phyloP scores from a whole-genome alignment of 2,329 filamentous ascomycete species.

The Penicillium rolfsii region DNA sequence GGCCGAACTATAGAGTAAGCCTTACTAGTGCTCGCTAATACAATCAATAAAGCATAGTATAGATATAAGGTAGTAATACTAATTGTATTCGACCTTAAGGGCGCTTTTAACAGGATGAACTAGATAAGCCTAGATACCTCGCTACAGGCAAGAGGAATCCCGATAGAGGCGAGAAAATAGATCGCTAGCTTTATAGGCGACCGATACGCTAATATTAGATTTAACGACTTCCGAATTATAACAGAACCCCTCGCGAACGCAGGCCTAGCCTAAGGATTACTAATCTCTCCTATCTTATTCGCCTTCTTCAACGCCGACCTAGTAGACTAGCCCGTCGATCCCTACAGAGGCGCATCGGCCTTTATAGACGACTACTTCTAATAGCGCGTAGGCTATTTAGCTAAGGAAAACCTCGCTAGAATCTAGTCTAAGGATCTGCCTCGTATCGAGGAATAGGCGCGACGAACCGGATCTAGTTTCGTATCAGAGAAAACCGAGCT shows the following conservation, averaged over 20 bases:
- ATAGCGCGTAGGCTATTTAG: constrained; percentile 23
- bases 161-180: constrained; percentile 9
- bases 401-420: constrained; percentile 29
- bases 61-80: constrained; percentile 12
- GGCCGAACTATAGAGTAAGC: constrained; percentile 20
- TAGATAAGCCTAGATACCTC: constrained; percentile 13
- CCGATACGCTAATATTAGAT: constrained; percentile 17
- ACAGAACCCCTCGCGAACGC: constrained; percentile 8
- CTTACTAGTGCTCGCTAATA: constrained; percentile 14
- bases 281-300: constrained; percentile 41
- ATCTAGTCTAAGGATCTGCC: constrained; percentile 32
- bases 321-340: constrained; percentile 32
- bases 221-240: constrained; percentile 23
- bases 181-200: constrained; percentile 26
- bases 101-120: constrained; percentile 16
- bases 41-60: constrained; percentile 14
- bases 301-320: constrained; percentile 45
- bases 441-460: constrained; percentile 28
- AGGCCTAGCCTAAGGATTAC: constrained; percentile 31
- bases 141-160: constrained; percentile 14
- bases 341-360: constrained; percentile 29
- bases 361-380: constrained; percentile 38
- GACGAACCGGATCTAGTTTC: constrained; percentile 32
- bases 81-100: constrained; percentile 14
- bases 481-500: constrained; percentile 35